Evolutionary conservation across 169 alveolate species (phyloP), one percentile per base, ranked within the genome.

Genomic region (Cyclospora cayetanensis): DNA sequence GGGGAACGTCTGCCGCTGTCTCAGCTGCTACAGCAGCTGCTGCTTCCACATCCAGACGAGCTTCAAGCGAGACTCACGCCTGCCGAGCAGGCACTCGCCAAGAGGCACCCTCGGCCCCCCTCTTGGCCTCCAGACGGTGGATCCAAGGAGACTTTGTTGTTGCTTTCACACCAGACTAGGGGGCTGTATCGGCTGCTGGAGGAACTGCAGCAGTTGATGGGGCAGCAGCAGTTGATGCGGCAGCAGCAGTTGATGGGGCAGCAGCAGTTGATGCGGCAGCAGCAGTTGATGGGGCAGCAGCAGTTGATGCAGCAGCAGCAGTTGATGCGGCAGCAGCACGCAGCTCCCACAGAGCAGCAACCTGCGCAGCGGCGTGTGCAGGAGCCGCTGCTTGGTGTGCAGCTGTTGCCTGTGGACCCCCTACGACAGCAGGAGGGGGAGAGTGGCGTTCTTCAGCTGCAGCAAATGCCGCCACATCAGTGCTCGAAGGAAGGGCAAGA

Each of bases 201-300:
- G 39, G 43, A 65, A 31, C 77, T 65, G 41, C 77, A 5, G 39
- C 4, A n/a, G 77, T 20, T 65, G 77, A 37, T 5, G 77, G 43
- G 31, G 37, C 41, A 65, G 77, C 77, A 65, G 39, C 77, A 7
- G 43, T 9, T 5, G 41, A n/a, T 29, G 77, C 29, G 11, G 29
- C 77, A 65, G 77, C 42, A 27, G 77, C 77, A 65, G 77, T n/a
- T n/a, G n/a, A n/a, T n/a, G n/a, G n/a, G n/a, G n/a, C 77, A 65
- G 77, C 29, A 20, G 41, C 77, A 65, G 29, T 4, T 55, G 77
- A 65, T 0, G 25, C 31, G 18, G 25, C 31, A 12, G 68, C 68
- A 4, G 77, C 41, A 65, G 77, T n/a, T n/a, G 77, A 11, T 1
- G 4, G 41, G 31, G 41, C 77, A 65, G 68, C 35, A 55, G 68